Base-by-base conservation (phyloP, 2,329 filamentous ascomycete genomes). In the Saccharata proteae region DNA sequence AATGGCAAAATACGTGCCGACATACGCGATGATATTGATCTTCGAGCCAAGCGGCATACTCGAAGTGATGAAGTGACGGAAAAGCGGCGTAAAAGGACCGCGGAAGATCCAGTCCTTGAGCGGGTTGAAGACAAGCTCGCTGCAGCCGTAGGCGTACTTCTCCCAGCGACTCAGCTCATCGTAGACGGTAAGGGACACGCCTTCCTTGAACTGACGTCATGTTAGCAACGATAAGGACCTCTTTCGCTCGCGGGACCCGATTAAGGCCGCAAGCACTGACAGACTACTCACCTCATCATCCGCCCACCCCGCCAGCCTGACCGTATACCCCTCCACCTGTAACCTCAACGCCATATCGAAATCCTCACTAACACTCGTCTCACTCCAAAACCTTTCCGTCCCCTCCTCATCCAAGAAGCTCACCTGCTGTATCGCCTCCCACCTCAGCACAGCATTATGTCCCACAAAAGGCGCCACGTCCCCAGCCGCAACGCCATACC, bases 391-490 rank as follows among this genome's bases (percentile, higher is more conserved):
- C 43, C 76, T 74, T 10, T 74, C 68, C 40, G 73, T 65, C 8
- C 67, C 69, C 31, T 74, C 71, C 33, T 72, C 61, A 20, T 69
- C 67, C 29, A 59, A 53, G 34, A 48, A 71, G 3, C 64, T 63
- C 26, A 76, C 65, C 29, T 69, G 60, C 41, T 77, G 73, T 17
- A 77, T 57, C 6, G 72, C 72, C 29, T 62, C 61, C 80, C 80
- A 84, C 14, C 80, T 68, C 10, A 84, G 60, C 37, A 84, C 71
- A 2, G 80, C 79, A 45, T 84, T 84, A 59, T 84, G 80, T 1
- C 80, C 80, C 38, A 84, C 80, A 42, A 84, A 84, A 1, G 77
- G 78, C 0, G 78, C 74, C 5, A 78, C 70, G 13, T 85, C 80
- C 4, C 80, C 80, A 30, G 71, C 77, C 5, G 73, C 70, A 16